Percentiles rank a stretch among this genome's conserved stretches.
phyloP scores from a whole-genome alignment of 2,329 filamentous ascomycete genomes.

The Nakataea oryzae region DNA sequence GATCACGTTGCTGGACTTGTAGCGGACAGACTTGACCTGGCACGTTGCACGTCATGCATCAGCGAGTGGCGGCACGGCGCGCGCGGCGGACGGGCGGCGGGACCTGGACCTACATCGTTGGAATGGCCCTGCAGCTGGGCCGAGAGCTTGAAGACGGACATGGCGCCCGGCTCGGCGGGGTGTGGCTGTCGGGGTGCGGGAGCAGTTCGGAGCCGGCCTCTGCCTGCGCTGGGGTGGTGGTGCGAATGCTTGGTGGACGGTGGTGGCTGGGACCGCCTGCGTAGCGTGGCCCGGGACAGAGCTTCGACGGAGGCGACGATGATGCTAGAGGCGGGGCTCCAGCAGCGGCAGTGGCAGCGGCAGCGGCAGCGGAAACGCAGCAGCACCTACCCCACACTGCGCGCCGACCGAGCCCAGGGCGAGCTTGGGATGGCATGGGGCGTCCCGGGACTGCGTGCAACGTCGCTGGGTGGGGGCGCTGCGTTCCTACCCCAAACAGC shows the following conservation, averaged over 20 bases:
- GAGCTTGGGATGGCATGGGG: background rate
- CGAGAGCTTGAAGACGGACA: slow-evolving; percentile 87
- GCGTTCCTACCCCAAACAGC: no score
- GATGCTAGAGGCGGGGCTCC: background rate
- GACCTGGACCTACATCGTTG: slow-evolving; percentile 79
- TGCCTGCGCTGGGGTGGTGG: no score
- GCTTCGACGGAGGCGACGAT: background rate
- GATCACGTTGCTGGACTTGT: slow-evolving; percentile 37
- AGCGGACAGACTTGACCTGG: slow-evolving; percentile 79
- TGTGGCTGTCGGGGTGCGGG: background rate
- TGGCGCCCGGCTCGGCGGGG: slow-evolving; percentile 20
- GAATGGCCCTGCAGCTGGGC: slow-evolving; percentile 82
- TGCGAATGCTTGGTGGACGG: background rate
- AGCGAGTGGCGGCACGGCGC: background rate
- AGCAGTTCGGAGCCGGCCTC: background rate
- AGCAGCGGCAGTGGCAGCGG: no score
- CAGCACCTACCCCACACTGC: background rate
- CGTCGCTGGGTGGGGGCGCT: no score
- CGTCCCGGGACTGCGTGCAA: no score
- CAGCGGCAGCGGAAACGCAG: no score
- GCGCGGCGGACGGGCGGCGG: no score
- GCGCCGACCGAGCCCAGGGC: no score
- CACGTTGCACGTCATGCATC: background rate
- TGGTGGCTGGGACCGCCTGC: background rate
- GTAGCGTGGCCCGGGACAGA: no score